Conservation (phyloP, 1,284 basidiomycete genomes). For the Kwoniella shivajii region DNA sequence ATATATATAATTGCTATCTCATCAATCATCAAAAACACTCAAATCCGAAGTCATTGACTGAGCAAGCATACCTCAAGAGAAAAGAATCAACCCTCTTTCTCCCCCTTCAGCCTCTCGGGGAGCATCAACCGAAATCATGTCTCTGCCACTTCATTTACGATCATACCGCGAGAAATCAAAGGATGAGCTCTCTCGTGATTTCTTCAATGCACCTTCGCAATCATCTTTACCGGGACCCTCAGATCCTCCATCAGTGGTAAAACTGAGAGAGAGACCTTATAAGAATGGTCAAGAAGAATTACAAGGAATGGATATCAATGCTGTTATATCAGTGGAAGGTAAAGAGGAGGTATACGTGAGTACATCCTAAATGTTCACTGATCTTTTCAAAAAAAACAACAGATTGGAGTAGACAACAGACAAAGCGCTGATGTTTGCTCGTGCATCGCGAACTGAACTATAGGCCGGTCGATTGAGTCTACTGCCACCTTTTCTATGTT, state of each 20-base stretch:
- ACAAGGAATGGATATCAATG: slow-evolving; percentile 81
- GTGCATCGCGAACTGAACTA: background rate
- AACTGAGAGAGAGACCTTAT: slow-evolving; percentile 21
- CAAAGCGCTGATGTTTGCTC: background rate
- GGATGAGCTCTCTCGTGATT: slow-evolving; percentile 76
- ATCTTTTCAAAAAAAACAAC: background rate
- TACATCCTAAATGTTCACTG: slow-evolving; percentile 28
- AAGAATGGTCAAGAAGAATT: slow-evolving; percentile 9
- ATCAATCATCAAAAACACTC: no score
- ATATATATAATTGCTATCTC: no score
- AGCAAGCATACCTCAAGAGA: no score
- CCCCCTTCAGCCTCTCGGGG: no score
- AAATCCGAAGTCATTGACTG: no score
- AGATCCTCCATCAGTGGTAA: slow-evolving; percentile 40
- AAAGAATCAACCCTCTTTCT: no score
- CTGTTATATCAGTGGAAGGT: slow-evolving; percentile 79
- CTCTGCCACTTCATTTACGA: slow-evolving; percentile 67
- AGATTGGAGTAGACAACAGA: background rate
- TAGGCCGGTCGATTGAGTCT: slow-evolving; percentile 90
- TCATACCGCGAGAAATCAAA: slow-evolving; percentile 88
- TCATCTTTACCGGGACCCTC: slow-evolving; percentile 39
- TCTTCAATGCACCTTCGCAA: slow-evolving; percentile 73
- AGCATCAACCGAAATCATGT: no score
- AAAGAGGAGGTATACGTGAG: slow-evolving; percentile 91
- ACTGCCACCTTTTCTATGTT: slow-evolving; percentile 86